phyloP scores from a whole-genome alignment of 768 basidiomycete species.

The Auricularia cornea region DNA sequence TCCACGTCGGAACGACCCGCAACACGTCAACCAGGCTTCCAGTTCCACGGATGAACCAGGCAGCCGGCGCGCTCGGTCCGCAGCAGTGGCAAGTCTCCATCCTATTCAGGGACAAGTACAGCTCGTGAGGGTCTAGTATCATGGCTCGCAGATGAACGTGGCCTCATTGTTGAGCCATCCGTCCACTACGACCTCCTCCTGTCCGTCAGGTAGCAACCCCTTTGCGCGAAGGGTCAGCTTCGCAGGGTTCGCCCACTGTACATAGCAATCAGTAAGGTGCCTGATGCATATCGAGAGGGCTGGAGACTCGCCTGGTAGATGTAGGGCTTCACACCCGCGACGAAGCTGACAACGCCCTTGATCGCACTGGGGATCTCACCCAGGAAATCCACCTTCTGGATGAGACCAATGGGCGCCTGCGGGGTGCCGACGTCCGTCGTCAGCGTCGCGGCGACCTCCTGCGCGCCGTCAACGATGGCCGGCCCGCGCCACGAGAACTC shows the following conservation, averaged over 20 bases:
- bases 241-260: conserved; percentile 53
- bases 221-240: conserved; percentile 31
- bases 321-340: conserved; percentile 86
- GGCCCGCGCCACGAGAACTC: conserved; percentile 72
- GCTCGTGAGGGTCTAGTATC: background rate
- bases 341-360: conserved; percentile 88
- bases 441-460: conserved; percentile 48
- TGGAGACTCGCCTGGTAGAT: conserved; percentile 75
- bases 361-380: conserved; percentile 91
- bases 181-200: conserved; percentile 35
- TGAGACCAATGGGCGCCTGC: conserved; percentile 57
- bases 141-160: conserved; percentile 58
- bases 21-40: no score
- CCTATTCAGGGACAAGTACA: no score
- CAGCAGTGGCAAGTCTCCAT: no score
- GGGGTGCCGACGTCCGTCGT: conserved; percentile 50
- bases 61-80: no score
- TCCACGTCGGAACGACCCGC: no score
- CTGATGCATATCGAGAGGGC: background rate
- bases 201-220: conserved; percentile 23
- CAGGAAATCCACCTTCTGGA: conserved; percentile 91
- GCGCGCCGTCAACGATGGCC: conserved; percentile 47
- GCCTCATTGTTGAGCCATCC: conserved; percentile 84
- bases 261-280: background rate
- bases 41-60: no score